Percentiles rank a stretch among this genome's conserved stretches.
Evolutionary conservation across 2,329 filamentous ascomycete genomes (phyloP).

Genomic region (Neurospora crassa): DNA sequence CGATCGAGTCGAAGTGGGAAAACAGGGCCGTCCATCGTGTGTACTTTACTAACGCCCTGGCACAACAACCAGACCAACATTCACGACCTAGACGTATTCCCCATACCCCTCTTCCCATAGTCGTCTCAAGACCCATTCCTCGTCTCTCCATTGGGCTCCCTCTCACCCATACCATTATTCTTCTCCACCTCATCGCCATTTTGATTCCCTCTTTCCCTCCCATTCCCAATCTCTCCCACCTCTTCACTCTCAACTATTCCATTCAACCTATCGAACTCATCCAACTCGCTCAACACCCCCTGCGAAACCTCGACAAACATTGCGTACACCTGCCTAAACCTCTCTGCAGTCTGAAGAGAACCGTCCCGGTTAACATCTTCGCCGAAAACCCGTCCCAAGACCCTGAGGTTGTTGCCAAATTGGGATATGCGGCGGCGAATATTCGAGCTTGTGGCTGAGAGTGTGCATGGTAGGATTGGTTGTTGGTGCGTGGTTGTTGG

Average conservation of each 20-base stretch:
- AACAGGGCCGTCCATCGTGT: background rate
- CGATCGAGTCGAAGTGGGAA: background rate
- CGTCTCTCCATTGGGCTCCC: background rate
- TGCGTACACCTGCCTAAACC: background rate
- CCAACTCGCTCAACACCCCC: background rate
- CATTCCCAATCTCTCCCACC: background rate
- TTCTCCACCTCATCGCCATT: background rate
- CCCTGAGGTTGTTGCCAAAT: background rate
- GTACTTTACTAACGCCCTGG: background rate
- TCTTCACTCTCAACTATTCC: background rate
- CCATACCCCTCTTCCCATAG: background rate
- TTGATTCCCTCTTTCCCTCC: background rate
- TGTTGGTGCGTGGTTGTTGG: background rate
- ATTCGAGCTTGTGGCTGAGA: background rate
- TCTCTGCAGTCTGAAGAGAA: background rate
- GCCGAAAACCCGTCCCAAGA: background rate
- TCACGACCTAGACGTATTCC: background rate
- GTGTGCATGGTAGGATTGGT: background rate
- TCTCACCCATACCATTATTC: background rate
- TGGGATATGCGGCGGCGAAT: background rate
- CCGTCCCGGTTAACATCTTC: background rate
- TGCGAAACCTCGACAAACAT: background rate
- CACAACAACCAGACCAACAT: background rate
- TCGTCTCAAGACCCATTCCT: background rate
- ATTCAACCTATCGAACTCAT: background rate